Conservation (phyloP, 2,329 filamentous ascomycete genomes). For the Monilinia vaccinii-corymbosi region DNA sequence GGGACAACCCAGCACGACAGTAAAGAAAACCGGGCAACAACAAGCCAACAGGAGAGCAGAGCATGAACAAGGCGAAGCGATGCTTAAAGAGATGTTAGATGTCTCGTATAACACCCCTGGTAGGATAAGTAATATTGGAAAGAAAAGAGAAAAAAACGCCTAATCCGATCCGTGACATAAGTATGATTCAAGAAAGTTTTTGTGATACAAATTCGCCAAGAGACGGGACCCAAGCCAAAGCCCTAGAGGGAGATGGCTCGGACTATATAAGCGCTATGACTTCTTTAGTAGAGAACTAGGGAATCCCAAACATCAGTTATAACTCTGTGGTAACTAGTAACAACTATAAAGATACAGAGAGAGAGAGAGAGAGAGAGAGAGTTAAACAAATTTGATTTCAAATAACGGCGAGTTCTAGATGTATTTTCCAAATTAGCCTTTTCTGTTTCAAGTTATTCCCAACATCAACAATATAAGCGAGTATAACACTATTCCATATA, state of each 20-base stretch:
- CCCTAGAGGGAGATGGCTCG: background rate
- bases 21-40: background rate
- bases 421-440: too few relatives aligned
- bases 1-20: background rate
- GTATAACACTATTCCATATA: too few relatives aligned
- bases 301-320: too few relatives aligned
- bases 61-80: background rate
- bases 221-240: background rate
- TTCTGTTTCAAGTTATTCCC: too few relatives aligned
- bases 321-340: too few relatives aligned
- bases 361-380: too few relatives aligned
- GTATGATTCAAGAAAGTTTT: background rate
- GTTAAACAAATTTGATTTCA: too few relatives aligned
- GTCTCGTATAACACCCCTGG: background rate
- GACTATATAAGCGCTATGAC: background rate
- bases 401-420: too few relatives aligned
- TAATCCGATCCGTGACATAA: background rate
- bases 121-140: background rate
- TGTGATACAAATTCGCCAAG: background rate
- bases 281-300: too few relatives aligned
- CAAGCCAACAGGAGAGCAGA: background rate
- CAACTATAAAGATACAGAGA: too few relatives aligned
- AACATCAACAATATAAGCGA: too few relatives aligned
- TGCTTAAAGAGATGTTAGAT: background rate
- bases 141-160: background rate